A percentile compares a stretch with the other conserved stretches of the same genome.
Evolutionary conservation across 225 moss, liverwort and hornwort genomes (phyloP).

Genomic region (Neckera pumila): DNA sequence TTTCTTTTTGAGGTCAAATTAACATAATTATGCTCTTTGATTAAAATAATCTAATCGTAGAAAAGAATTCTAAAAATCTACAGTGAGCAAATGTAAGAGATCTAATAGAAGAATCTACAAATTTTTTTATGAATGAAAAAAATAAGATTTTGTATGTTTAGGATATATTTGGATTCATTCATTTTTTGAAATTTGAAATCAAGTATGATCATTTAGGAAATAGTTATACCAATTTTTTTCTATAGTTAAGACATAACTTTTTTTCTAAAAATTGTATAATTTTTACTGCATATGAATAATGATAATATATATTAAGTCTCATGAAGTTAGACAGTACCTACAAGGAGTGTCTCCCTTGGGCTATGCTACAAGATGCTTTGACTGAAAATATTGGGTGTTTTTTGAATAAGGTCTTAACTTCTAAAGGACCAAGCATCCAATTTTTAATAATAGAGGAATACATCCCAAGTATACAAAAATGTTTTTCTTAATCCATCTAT

Average conservation of each 20-base stretch:
- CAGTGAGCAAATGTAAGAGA: not conserved
- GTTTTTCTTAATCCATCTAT: too few species aligned
- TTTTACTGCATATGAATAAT: not conserved
- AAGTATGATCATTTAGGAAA: rapidly evolving
- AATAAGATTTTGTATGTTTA: not conserved
- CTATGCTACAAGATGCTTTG: not conserved
- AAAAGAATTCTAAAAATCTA: not conserved
- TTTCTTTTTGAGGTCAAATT: not conserved
- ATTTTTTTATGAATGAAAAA: too few species aligned
- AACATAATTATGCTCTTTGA: not conserved
- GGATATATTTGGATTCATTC: not conserved
- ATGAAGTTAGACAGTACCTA: not conserved
- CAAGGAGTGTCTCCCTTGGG: rapidly evolving
- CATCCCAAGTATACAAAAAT: too few species aligned
- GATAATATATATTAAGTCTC: not conserved
- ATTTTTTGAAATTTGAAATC: not conserved
- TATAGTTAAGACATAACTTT: too few species aligned
- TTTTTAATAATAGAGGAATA: too few species aligned
- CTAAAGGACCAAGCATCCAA: too few species aligned
- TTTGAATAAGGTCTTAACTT: not conserved
- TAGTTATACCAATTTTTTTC: not conserved
- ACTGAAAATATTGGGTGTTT: rapidly evolving
- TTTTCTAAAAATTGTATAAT: too few species aligned
- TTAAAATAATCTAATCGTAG: not conserved
- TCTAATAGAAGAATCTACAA: not conserved